Conservation (phyloP, 2,329 filamentous ascomycete species). For the Penicillium sp. region DNA sequence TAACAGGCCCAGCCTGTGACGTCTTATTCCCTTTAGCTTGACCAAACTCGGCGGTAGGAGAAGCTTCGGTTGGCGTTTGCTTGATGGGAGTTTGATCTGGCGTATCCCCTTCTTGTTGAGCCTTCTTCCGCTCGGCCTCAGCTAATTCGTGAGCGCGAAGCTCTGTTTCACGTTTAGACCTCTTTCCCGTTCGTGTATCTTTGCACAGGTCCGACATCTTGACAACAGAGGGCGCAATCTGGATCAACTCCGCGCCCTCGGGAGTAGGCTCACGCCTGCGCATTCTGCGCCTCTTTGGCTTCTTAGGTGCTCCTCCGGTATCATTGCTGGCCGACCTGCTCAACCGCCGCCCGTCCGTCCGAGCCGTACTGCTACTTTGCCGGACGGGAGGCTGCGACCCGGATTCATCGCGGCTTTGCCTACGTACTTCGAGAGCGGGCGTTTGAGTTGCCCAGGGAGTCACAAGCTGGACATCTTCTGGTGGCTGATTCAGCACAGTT, state of each 20-base stretch:
- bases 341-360: conserved; percentile 32
- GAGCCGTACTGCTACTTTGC: conserved; percentile 26
- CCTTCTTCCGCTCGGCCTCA: conserved; percentile 53
- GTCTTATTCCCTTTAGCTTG: conserved; percentile 27
- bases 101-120: conserved; percentile 39
- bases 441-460: conserved; percentile 35
- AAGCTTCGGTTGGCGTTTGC: conserved; percentile 32
- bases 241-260: conserved; percentile 52
- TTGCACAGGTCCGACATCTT: conserved; percentile 64
- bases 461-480: conserved; percentile 18
- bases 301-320: conserved; percentile 30
- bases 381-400: conserved; percentile 30
- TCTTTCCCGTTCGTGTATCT: conserved; percentile 59
- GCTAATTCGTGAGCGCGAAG: conserved; percentile 63
- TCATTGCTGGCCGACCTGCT: conserved; percentile 32
- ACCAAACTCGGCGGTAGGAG: conserved; percentile 27
- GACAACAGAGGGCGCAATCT: conserved; percentile 59
- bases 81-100: conserved; percentile 30
- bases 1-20: conserved; percentile 49
- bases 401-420: conserved; percentile 26
- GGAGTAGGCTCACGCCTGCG: conserved; percentile 50
- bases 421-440: conserved; percentile 26
- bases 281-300: conserved; percentile 30
- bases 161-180: conserved; percentile 61
- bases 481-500: neutral